Conservation (phyloP, 257 asterid species). For the Verbena officinalis region DNA sequence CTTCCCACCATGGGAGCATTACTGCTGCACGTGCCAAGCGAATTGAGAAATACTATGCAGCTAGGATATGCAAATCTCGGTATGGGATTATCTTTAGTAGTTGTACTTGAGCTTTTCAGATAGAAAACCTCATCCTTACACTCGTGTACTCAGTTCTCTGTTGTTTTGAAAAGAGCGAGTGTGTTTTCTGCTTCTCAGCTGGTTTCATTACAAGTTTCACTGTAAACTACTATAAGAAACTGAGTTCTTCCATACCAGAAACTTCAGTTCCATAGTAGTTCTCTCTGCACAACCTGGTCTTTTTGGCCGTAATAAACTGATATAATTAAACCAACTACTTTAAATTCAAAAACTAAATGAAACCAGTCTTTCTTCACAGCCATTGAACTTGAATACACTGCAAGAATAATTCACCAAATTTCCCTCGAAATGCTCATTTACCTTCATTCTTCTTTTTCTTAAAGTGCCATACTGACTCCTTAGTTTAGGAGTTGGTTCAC, state of each 20-base stretch:
- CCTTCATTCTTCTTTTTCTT: conserved; percentile 1
- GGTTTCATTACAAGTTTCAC: not conserved
- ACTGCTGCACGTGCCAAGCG: conserved; percentile 81
- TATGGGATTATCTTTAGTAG: conserved; percentile 28
- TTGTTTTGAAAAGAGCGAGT: conserved; percentile 6
- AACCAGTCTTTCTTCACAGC: not conserved
- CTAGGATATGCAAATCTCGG: conserved; percentile 62
- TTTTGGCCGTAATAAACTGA: not conserved
- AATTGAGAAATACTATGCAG: conserved; percentile 75
- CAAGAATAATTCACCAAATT: no score
- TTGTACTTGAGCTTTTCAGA: conserved; percentile 19
- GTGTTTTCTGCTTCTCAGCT: not conserved
- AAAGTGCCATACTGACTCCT: not conserved
- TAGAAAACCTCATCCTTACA: not conserved
- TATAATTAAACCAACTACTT: not conserved
- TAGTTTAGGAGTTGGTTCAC: not conserved
- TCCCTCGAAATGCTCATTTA: not conserved
- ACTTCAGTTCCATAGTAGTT: not conserved
- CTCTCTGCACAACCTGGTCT: not conserved
- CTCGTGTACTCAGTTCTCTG: not conserved
- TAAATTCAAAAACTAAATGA: conserved; percentile 4
- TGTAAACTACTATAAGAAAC: no score
- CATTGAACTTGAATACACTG: not conserved
- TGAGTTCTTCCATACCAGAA: not conserved
- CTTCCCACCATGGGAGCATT: conserved; percentile 79